Percentiles rank a stretch among this genome's conserved stretches.
Conservation (phyloP, 768 basidiomycete species). For the Suillus clintonianus region DNA sequence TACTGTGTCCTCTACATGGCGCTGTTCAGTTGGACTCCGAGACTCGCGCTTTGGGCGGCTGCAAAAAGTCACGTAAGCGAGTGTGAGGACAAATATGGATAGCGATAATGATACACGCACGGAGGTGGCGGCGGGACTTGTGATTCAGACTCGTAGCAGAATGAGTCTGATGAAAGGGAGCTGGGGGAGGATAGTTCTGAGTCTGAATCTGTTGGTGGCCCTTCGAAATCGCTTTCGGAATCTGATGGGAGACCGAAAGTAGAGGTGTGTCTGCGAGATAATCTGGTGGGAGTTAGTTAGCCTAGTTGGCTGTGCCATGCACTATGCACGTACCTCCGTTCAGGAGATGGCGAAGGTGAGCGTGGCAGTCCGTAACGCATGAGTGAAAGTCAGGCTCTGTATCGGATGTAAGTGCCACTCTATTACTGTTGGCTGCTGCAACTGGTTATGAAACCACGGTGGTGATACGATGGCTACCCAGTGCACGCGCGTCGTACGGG, state of each 20-base stretch:
- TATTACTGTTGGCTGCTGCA: not conserved
- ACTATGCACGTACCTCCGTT: constrained; percentile 34
- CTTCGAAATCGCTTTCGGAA: constrained; percentile 38
- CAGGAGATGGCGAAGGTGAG: constrained; percentile 52
- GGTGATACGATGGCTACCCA: not conserved
- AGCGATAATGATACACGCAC: constrained; percentile 30
- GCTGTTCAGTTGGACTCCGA: constrained; percentile 32
- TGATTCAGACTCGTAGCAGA: constrained; percentile 45
- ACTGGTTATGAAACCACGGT: not conserved
- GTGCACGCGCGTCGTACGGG: not conserved
- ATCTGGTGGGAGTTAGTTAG: constrained; percentile 10
- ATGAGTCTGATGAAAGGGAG: constrained; percentile 39
- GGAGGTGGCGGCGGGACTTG: constrained; percentile 36
- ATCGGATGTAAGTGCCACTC: not conserved
- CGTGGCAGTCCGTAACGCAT: constrained; percentile 62
- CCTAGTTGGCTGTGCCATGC: constrained; percentile 11
- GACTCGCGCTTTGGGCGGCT: constrained; percentile 23
- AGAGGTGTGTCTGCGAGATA: constrained; percentile 38
- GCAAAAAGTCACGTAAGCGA: not conserved
- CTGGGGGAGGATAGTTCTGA: constrained; percentile 19
- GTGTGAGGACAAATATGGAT: not conserved
- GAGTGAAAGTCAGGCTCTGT: not conserved
- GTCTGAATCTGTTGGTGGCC: constrained; percentile 40
- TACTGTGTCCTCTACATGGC: constrained; percentile 45
- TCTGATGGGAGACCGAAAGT: constrained; percentile 59